phyloP scores from a whole-genome alignment of 148 eudicot species.

The Nepenthes mirabilis region DNA sequence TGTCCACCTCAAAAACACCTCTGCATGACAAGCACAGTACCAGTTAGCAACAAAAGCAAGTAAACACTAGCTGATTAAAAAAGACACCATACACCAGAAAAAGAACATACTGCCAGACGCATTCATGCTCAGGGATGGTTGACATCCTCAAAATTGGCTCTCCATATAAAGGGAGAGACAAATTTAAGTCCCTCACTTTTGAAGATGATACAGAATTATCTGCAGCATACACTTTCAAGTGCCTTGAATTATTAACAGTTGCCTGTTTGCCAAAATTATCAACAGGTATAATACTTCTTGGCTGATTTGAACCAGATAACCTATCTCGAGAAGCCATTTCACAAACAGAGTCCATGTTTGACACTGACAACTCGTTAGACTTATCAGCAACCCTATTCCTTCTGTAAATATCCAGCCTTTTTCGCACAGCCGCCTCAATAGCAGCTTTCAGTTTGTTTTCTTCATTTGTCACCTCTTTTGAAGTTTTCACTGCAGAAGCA shows the following conservation, averaged over 20 bases:
- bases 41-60: neutral
- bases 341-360: conserved; percentile 17
- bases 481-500: conserved; percentile 28
- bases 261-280: conserved; percentile 28
- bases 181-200: conserved; percentile 12
- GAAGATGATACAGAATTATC: conserved; percentile 15
- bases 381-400: conserved; percentile 42
- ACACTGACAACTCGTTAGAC: conserved; percentile 27
- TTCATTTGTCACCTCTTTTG: conserved; percentile 33
- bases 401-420: conserved; percentile 52
- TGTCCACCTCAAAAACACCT: conserved; percentile 75
- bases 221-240: conserved; percentile 24
- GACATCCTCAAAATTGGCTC: conserved; percentile 29
- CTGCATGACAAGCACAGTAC: conserved; percentile 30
- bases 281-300: conserved; percentile 15
- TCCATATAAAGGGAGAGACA: conserved; percentile 12
- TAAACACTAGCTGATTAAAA: neutral
- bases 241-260: conserved; percentile 20
- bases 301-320: conserved; percentile 15
- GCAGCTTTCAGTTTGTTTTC: conserved; percentile 72
- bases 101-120: conserved; percentile 77
- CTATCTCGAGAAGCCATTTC: conserved; percentile 27
- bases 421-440: conserved; percentile 78
- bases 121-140: conserved; percentile 74
- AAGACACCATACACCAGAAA: conserved; percentile 6